Conservation (phyloP, 495 filamentous ascomycete genomes). For the Elaphomyces granulatus region DNA sequence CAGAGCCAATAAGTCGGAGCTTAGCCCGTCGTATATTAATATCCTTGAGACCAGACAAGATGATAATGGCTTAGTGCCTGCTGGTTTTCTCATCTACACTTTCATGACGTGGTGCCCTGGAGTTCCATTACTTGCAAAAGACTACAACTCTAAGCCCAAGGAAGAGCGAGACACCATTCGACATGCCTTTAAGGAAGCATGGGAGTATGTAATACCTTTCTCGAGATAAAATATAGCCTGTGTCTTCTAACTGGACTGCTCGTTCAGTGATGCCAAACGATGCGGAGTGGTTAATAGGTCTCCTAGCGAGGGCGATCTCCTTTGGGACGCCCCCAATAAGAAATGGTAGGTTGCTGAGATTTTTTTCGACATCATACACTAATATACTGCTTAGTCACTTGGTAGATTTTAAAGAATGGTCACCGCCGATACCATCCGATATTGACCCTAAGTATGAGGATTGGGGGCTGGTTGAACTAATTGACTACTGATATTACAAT, state of each 20-base stretch:
- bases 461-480: no score
- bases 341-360: not conserved
- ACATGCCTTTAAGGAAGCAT: constrained; percentile 1
- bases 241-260: not conserved
- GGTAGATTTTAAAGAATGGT: constrained; percentile 1
- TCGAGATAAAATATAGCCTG: not conserved
- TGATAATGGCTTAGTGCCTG: not conserved
- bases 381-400: not conserved
- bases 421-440: no score
- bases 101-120: constrained; percentile 1
- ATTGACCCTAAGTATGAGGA: no score
- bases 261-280: constrained; percentile 1
- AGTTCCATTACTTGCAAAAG: not conserved
- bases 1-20: not conserved
- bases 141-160: not conserved
- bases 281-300: constrained; percentile 1
- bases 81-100: not conserved
- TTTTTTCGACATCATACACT: not conserved
- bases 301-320: not conserved
- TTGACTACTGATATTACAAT: no score
- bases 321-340: not conserved
- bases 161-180: not conserved
- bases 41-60: not conserved
- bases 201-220: not conserved
- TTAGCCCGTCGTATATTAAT: not conserved